Evolutionary conservation across 2,329 filamentous ascomycete species (phyloP).

Genomic region (Hymenoscyphus occultus): DNA sequence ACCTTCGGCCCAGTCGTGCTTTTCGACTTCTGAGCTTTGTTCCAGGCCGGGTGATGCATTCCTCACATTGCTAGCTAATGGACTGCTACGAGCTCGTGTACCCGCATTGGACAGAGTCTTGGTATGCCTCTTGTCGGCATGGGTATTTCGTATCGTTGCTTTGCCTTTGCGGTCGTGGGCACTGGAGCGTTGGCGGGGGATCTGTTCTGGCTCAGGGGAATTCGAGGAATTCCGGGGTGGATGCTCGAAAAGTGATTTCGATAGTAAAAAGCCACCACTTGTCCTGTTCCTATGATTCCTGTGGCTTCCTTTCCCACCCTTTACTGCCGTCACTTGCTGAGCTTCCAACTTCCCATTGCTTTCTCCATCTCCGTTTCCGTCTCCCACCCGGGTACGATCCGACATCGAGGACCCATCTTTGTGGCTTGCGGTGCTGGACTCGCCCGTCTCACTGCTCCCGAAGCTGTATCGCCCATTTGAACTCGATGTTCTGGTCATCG

Average conservation of each 20-base stretch:
- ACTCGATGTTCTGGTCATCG: slow-evolving; percentile 26
- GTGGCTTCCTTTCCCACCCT: slow-evolving; percentile 24
- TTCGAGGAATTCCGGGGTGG: slow-evolving; percentile 11
- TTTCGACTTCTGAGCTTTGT: slow-evolving; percentile 8
- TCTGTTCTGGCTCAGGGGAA: slow-evolving; percentile 11
- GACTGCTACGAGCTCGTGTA: slow-evolving; percentile 28
- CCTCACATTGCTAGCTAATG: slow-evolving; percentile 28
- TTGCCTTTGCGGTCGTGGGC: slow-evolving; percentile 31
- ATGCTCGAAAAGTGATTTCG: slow-evolving; percentile 27
- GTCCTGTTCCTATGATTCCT: slow-evolving; percentile 32
- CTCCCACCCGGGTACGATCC: slow-evolving; percentile 6
- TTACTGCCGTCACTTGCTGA: not conserved
- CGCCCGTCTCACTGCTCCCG: slow-evolving; percentile 44
- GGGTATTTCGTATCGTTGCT: slow-evolving; percentile 17
- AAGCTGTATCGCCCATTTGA: slow-evolving; percentile 35
- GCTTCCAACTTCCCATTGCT: slow-evolving; percentile 11
- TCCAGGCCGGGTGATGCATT: slow-evolving; percentile 17
- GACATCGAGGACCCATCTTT: slow-evolving; percentile 22
- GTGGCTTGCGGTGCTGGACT: slow-evolving; percentile 43
- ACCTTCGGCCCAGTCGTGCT: slow-evolving; percentile 9
- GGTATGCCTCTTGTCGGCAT: slow-evolving; percentile 27
- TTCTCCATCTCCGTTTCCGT: not conserved
- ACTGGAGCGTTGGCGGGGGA: slow-evolving; percentile 22
- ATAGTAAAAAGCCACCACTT: slow-evolving; percentile 35
- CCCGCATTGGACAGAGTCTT: slow-evolving; percentile 28